These are phyloP conservation scores for Venturia nashicola DNA, from an alignment of 2,329 filamentous ascomycete species.

Conservation along the genomic window DNA sequence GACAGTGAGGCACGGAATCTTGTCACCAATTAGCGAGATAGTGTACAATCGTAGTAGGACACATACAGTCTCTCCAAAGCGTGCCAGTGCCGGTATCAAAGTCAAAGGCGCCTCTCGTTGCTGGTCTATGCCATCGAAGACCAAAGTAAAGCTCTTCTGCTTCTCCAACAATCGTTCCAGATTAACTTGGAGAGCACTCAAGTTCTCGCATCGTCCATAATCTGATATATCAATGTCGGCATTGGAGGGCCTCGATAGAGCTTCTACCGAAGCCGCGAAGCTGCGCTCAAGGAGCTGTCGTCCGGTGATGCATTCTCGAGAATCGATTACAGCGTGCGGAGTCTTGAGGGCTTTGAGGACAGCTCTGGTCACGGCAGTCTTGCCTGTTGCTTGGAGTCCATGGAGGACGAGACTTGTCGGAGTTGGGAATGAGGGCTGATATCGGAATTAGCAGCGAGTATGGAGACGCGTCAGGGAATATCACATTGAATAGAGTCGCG, in stretches of 20 bases:
- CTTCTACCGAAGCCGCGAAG: constrained; percentile 33
- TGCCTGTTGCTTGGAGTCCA: constrained; percentile 78
- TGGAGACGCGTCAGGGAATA: neutral
- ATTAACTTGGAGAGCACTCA: constrained; percentile 5
- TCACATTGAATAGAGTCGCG: constrained; percentile 31
- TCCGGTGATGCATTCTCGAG: constrained; percentile 64
- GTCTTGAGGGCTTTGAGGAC: constrained; percentile 44
- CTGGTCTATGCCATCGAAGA: constrained; percentile 78
- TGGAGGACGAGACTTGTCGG: constrained; percentile 67
- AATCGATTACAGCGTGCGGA: constrained; percentile 51
- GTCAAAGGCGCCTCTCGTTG: constrained; percentile 72
- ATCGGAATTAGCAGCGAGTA: constrained; percentile 13
- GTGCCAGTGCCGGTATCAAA: constrained; percentile 66
- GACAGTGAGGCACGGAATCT: constrained; percentile 70
- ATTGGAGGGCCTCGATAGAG: constrained; percentile 21
- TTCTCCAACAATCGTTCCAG: neutral
- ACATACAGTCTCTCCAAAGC: constrained; percentile 67
- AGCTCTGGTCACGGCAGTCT: constrained; percentile 56
- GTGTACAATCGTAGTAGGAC: neutral
- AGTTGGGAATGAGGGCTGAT: constrained; percentile 51
- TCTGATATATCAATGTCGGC: neutral
- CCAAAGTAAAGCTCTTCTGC: constrained; percentile 73
- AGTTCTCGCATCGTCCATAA: constrained; percentile 39
- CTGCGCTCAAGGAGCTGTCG: constrained; percentile 67
- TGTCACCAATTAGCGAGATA: neutral